Evolutionary conservation across 257 asterid species (phyloP), one percentile per base, ranked within the genome.

Genomic region (Fraxinus excelsior): DNA sequence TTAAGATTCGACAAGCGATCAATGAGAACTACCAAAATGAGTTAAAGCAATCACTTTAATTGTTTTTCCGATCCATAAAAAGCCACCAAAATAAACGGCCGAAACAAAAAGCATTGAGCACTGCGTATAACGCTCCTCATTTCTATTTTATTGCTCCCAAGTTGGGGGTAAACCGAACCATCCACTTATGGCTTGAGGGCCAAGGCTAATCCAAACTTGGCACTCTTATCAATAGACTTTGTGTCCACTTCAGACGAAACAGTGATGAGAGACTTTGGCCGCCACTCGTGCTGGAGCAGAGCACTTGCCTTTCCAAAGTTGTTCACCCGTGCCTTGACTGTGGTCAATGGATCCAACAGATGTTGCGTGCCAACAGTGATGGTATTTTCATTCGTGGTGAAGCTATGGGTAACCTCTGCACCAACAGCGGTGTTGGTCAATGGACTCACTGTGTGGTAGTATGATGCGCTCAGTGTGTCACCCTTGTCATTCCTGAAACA

Each of bases 151-250:
- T 46, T 74, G 70, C 72, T 73, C 81, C 69, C 35, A 79, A 70
- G 70, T 46, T 72, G 64, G 25, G 68, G 68, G 68, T 23, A 49
- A 70, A 44, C n/a, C 46, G 19, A 62, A 28, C 7, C 62, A 66
- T 26, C 60, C 34, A 56, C 67, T 75, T 62, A 86, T 19, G 90
- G 90, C 85, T 84, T 86, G 76, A 86, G 88, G 67, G 82, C 86
- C 84, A 86, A 77, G n/a, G 88, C 88, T 60, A 84, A 76, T 4
- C 90, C 90, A 76, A 86, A 82, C 85, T 86, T 86, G 19, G 90
- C 84, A 76, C 82, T 82, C 82, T 86, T 84, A 77, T 84, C 86
- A 68, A 86, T 71, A n/a, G 88, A 76, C 78, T 84, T 86, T 69
- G 88, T 84, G 68, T 86, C 88, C 53, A 86, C 86, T 31, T 86